These are phyloP conservation scores for Clonostachys solani DNA, from an alignment of 2,329 filamentous ascomycete species.

Conservation along the genomic window DNA sequence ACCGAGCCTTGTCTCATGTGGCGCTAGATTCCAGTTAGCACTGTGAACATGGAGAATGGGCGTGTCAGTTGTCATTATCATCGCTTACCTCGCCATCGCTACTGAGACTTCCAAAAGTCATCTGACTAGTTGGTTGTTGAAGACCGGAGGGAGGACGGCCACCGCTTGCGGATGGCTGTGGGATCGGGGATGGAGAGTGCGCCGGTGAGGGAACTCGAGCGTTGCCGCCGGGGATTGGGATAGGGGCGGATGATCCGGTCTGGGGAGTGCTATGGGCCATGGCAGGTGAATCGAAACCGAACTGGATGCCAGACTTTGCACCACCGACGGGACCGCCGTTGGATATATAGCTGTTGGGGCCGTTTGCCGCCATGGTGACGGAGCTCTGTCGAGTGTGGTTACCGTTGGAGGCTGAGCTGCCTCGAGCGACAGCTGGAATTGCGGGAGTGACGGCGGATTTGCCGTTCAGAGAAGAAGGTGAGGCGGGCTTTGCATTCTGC, in stretches of 20 bases:
- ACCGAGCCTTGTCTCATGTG: constrained; percentile 66
- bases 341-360: constrained; percentile 67
- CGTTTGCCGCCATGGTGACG: constrained; percentile 85
- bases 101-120: constrained; percentile 80
- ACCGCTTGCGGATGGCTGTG: constrained; percentile 77
- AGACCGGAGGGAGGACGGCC: constrained; percentile 79
- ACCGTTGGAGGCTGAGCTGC: constrained; percentile 59
- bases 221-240: constrained; percentile 53
- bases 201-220: constrained; percentile 78
- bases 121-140: constrained; percentile 56
- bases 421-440: constrained; percentile 62
- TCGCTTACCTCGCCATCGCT: constrained; percentile 73
- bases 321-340: constrained; percentile 65
- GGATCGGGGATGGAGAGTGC: constrained; percentile 89
- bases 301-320: constrained; percentile 67
- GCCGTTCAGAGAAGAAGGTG: constrained; percentile 81
- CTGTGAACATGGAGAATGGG: background rate
- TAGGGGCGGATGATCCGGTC: constrained; percentile 47
- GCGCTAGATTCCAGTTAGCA: constrained; percentile 37
- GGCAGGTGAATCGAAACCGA: constrained; percentile 68
- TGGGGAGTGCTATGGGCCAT: constrained; percentile 65
- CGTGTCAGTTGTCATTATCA: background rate
- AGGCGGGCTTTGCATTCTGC: constrained; percentile 58
- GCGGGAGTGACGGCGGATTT: constrained; percentile 67
- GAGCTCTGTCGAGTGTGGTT: constrained; percentile 80